These are phyloP conservation scores for Solanum aculeatissimum DNA, from an alignment of 305 asterid genomes.

Conservation along the genomic window DNA sequence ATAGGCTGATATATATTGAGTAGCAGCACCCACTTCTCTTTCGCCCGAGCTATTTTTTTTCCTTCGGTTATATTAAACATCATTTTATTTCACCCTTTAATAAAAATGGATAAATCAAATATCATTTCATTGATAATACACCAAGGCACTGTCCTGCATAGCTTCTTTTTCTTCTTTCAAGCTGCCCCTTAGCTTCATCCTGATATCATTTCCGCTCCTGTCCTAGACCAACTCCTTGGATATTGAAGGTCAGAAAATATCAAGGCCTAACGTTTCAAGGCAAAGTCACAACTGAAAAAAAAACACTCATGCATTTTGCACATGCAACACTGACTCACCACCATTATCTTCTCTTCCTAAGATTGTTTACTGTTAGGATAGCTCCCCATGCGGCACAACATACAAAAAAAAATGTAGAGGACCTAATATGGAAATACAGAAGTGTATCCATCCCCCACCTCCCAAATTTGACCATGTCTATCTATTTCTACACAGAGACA, in stretches of 20 bases:
- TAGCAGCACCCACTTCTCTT: background rate
- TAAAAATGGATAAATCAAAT: background rate
- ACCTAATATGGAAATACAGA: background rate
- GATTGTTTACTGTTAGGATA: background rate
- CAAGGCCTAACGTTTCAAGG: background rate
- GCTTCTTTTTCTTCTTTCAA: background rate
- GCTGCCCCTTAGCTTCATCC: background rate
- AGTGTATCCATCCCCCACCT: background rate
- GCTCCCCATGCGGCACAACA: background rate
- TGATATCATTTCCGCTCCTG: background rate
- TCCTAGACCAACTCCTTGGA: background rate
- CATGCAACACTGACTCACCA: background rate
- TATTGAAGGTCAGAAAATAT: background rate
- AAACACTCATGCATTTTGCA: background rate
- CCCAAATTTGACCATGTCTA: background rate
- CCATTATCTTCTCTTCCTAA: background rate
- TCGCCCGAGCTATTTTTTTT: background rate
- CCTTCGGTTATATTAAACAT: background rate
- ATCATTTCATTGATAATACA: background rate
- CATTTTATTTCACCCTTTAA: background rate
- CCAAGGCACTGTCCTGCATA: background rate
- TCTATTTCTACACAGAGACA: background rate
- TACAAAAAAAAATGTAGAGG: background rate
- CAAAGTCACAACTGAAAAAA: background rate
- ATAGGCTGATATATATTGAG: background rate